Evolutionary conservation across 306 rosid species (phyloP), one percentile per base, ranked within the genome.

Genomic region (Hylodesmum podocarpum): DNA sequence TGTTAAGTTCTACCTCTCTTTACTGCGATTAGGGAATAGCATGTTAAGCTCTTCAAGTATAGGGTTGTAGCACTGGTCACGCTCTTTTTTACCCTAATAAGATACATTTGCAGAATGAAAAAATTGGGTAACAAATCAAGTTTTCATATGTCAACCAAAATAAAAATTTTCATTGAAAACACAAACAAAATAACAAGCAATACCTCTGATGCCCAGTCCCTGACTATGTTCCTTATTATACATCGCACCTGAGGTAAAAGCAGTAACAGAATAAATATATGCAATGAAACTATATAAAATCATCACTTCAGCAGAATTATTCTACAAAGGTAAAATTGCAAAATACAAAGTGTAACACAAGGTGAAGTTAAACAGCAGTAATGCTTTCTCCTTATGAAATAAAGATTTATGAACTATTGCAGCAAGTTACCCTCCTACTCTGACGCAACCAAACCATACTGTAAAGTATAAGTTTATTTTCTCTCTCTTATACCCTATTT

Each of bases 171-270:
- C 41, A 3, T n/a, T 14, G 28, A 21, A 29, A 39, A 66, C 29
- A 15, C 34, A 24, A 55, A 37, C 8, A 67, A 49, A 47, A 40
- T 68, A 75, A 28, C 67, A 58, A 33, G 54, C 53, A 6, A 49
- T 92, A 95, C 99, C 93, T 95, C 97, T 53, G 80, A 83, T 11
- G 97, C 96, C 99, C 99, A 95, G 64, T 95, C 99, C 88, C 99
- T 90, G 53, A 90, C 97, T 82, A 95, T 82, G 75, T 88, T 95
- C 89, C 97, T 87, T 85, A 90, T 82, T 44, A 92, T 81, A 66
- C 99, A 95, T 43, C 97, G 93, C 46, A 95, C 97, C 99, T 95
- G 87, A 69, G 74, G 44, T 46, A 68, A 82, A 75, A 49, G 15
- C 31, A 51, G 46, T 34, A 74, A 36, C 18, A 59, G 53, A 43